Percentiles rank a stretch among this genome's conserved stretches.
phyloP scores from a whole-genome alignment of 2,329 filamentous ascomycete species.

The Grosmannia clavigera region DNA sequence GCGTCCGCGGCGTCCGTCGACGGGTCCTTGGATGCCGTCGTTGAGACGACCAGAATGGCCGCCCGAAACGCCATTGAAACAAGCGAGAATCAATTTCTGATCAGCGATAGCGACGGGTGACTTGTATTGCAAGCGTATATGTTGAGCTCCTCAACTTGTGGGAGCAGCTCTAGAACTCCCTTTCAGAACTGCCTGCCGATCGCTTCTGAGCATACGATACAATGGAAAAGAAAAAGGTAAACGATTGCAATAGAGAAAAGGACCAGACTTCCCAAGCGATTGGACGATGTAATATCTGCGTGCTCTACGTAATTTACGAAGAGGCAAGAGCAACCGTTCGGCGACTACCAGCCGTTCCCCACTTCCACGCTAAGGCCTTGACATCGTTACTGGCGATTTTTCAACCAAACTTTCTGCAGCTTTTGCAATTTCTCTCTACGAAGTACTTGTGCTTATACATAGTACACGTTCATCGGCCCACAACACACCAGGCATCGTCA shows the following conservation, averaged over 20 bases:
- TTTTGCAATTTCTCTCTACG: background rate
- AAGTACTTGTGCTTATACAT: too few relatives aligned
- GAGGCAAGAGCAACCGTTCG: background rate
- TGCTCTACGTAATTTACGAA: background rate
- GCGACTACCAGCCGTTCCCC: background rate
- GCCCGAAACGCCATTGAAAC: conserved; percentile 45
- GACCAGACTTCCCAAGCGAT: background rate
- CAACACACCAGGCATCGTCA: background rate
- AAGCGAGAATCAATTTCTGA: background rate
- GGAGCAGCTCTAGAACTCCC: too few relatives aligned
- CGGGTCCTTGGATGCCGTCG: conserved; percentile 71
- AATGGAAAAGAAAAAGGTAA: background rate
- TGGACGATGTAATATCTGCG: background rate
- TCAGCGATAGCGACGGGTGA: too few relatives aligned
- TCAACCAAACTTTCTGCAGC: background rate
- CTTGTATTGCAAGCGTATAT: too few relatives aligned
- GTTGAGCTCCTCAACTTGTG: too few relatives aligned
- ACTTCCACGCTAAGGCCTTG: background rate
- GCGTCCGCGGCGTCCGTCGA: conserved; percentile 63
- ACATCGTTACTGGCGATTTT: background rate
- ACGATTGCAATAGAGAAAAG: background rate
- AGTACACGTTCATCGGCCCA: too few relatives aligned
- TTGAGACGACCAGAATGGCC: conserved; percentile 78
- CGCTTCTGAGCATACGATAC: too few relatives aligned
- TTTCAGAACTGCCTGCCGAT: too few relatives aligned